Evolutionary conservation across 1,139 yeast species (phyloP), one percentile per base, ranked within the genome.

Genomic region (Hyphopichia burtonii): DNA sequence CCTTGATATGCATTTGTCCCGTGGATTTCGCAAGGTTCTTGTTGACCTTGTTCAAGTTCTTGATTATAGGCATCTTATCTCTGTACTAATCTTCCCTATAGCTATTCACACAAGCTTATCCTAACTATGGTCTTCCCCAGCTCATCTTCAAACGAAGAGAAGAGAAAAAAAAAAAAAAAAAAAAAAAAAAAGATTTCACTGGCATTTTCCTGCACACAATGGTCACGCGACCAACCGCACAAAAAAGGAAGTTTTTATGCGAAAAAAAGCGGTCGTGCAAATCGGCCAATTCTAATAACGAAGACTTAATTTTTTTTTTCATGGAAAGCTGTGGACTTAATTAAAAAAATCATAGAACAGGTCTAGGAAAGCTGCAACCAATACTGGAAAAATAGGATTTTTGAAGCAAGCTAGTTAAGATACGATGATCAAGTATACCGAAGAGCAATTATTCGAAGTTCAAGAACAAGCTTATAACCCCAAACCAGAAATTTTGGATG

Each of bases 1-100:
- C 96, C 56, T 84, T 85, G 33, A 95, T 90, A 61, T 91, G 98
- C 51, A 91, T 74, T 25, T 76, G 69, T 16, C 83, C 82, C 36
- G 80, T 81, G 37, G 82, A 71, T 59, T 79, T 78, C 47, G 76
- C 65, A 45, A 82, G 63, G 42, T 72, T 75, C 65, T 86, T 86
- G 52, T 81, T 77, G 36, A 91, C 86, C 61, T 89, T 90, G 19
- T 74, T 65, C 39, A 90, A 69, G 46, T 84, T 82, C 56, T 88
- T 90, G 23, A 84, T 84, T 42, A 84, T 68, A 16, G 96, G 96
- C 96, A 90, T n/a, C 9, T 15, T 11, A 16, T n/a, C 18, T 30
- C n/a, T 7, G 32, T 30, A n/a, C 4, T 10, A 3, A 30, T 25
- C 28, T 25, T 25, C 28, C 28, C 11, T 3, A 7, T 22, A n/a